Evolutionary conservation across 2,329 filamentous ascomycete species (phyloP).

Genomic region (Ascochyta viciae-villosae): DNA sequence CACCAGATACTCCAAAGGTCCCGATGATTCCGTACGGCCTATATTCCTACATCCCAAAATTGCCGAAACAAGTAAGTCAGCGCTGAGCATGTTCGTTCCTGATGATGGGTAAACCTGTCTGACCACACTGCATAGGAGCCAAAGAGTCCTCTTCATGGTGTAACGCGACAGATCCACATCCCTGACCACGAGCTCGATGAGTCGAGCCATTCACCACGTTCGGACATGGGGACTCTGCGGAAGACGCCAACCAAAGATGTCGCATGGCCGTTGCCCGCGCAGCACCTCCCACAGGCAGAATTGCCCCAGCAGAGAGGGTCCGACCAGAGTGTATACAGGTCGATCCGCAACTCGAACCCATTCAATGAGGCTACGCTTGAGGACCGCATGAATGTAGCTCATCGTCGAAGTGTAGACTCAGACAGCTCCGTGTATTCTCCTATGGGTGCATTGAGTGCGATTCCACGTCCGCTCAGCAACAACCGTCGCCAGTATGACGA

Average conservation of each 20-base stretch:
- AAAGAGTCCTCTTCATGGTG: constrained; percentile 32
- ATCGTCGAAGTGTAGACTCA: background rate
- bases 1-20: background rate
- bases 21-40: constrained; percentile 3
- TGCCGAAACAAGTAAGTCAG: constrained; percentile 11
- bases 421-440: constrained; percentile 19
- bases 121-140: constrained; percentile 9
- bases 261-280: constrained; percentile 1
- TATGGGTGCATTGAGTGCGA: constrained; percentile 26
- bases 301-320: constrained; percentile 10
- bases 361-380: constrained; percentile 13
- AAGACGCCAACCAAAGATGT: background rate
- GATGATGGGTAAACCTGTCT: background rate
- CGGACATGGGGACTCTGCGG: background rate
- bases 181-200: constrained; percentile 1
- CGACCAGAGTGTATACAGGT: constrained; percentile 25
- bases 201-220: background rate
- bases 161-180: constrained; percentile 27
- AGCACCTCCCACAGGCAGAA: constrained; percentile 9
- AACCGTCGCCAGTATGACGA: background rate
- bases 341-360: constrained; percentile 26
- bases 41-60: constrained; percentile 6
- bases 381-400: background rate
- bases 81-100: too few species aligned
- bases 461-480: constrained; percentile 25